Conservation (phyloP, 306 rosid genomes). For the Mimosa pudica region DNA sequence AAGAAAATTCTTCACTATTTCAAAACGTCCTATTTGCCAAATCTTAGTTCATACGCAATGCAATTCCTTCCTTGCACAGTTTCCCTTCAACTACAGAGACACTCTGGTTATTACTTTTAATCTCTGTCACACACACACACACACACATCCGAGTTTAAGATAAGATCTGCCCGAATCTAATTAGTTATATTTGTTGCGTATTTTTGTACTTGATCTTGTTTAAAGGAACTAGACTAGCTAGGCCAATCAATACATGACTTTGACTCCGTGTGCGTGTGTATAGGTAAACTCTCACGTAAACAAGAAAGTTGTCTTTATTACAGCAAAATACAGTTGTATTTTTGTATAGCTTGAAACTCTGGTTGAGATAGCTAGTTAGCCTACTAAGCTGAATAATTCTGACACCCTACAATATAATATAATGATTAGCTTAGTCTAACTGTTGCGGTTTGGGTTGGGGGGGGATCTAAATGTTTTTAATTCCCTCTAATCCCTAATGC, state of each 20-base stretch:
- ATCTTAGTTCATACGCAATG: conserved; percentile 28
- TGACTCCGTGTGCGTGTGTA: too few relatives aligned
- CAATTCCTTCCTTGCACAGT: background rate
- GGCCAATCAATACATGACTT: background rate
- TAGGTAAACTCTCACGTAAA: background rate
- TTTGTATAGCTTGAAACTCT: background rate
- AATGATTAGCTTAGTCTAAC: background rate
- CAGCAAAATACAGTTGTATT: background rate
- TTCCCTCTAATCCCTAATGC: too few relatives aligned
- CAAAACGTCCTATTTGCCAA: conserved; percentile 5
- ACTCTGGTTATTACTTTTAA: background rate
- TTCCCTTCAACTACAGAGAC: background rate
- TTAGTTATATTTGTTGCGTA: background rate
- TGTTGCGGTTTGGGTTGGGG: too few relatives aligned
- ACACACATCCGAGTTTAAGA: too few relatives aligned
- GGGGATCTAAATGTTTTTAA: too few relatives aligned
- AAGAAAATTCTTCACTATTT: conserved; percentile 28
- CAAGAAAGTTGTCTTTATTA: background rate
- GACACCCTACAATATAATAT: background rate
- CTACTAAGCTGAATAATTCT: background rate
- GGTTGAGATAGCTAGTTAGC: background rate
- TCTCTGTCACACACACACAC: background rate
- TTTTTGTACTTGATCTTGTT: background rate
- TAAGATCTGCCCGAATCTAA: background rate
- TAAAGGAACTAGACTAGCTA: background rate